Conservation (phyloP, 495 filamentous ascomycete genomes). For the Alectoria sarmentosa region DNA sequence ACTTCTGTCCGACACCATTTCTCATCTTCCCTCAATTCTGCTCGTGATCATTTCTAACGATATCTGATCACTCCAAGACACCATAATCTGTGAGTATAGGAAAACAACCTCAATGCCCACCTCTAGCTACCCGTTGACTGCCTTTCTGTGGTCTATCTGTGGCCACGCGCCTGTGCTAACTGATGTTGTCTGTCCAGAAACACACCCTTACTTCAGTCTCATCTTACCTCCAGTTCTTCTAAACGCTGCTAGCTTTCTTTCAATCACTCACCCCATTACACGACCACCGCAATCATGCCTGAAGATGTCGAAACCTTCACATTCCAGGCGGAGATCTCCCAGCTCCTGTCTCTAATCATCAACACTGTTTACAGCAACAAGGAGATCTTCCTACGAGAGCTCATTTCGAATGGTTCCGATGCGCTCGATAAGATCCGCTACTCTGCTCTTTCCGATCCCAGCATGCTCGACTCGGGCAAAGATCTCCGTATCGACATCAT, state of each 20-base stretch:
- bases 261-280: not conserved
- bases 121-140: not conserved
- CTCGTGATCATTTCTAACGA: too few species aligned
- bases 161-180: not conserved
- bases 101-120: too few species aligned
- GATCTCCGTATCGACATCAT: slow-evolving; percentile 98
- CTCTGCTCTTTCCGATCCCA: slow-evolving; percentile 91
- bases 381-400: slow-evolving; percentile 97
- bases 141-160: not conserved
- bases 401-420: slow-evolving; percentile 97
- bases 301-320: slow-evolving; percentile 62
- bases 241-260: not conserved
- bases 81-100: too few species aligned
- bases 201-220: not conserved
- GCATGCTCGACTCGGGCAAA: slow-evolving; percentile 93
- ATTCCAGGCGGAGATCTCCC: slow-evolving; percentile 99
- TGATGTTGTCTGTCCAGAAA: not conserved
- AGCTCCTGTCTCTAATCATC: slow-evolving; percentile 98
- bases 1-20: too few species aligned
- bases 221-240: not conserved
- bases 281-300: not conserved
- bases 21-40: not conserved
- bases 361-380: slow-evolving; percentile 99
- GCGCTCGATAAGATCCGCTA: slow-evolving; percentile 99
- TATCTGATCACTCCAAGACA: too few species aligned